Percentiles rank a stretch among this genome's conserved stretches.
phyloP scores from a whole-genome alignment of 2,329 filamentous ascomycete species.

The Xylariaceae sp. region DNA sequence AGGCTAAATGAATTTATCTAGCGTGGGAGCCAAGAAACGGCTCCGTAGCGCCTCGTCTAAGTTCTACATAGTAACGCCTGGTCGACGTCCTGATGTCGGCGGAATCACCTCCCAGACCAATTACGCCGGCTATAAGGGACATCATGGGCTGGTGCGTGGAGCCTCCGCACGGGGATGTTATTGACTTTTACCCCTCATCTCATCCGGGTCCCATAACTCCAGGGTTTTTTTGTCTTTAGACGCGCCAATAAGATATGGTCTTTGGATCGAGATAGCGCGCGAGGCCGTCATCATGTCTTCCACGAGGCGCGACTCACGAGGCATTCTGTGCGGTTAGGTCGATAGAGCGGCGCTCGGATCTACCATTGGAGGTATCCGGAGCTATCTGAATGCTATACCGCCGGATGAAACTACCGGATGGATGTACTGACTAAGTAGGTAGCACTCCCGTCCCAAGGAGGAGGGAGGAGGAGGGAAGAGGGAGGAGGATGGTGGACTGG shows the following conservation, averaged over 20 bases:
- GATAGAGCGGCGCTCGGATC: neutral
- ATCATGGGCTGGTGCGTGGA: neutral
- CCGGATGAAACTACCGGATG: neutral
- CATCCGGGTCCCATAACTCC: neutral
- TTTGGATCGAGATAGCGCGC: conserved; percentile 10
- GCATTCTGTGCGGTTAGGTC: neutral
- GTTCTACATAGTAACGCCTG: neutral
- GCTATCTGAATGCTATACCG: neutral
- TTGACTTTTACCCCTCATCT: conserved; percentile 12
- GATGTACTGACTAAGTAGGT: neutral
- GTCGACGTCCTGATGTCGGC: conserved; percentile 3
- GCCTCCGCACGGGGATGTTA: neutral
- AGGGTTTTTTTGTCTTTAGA: conserved; percentile 8
- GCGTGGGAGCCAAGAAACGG: too few species aligned
- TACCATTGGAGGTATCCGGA: neutral
- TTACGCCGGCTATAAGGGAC: neutral
- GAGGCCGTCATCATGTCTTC: neutral
- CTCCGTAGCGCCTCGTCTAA: neutral
- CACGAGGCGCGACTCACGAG: neutral
- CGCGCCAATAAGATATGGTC: conserved; percentile 13
- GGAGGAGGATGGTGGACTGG: too few species aligned
- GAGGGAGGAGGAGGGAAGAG: neutral
- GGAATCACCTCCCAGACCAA: conserved; percentile 15
- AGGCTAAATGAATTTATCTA: conserved; percentile 13
- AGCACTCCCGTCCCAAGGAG: neutral